Base-by-base conservation (phyloP, 306 rosid genomes). In the Malus sylvestris region DNA sequence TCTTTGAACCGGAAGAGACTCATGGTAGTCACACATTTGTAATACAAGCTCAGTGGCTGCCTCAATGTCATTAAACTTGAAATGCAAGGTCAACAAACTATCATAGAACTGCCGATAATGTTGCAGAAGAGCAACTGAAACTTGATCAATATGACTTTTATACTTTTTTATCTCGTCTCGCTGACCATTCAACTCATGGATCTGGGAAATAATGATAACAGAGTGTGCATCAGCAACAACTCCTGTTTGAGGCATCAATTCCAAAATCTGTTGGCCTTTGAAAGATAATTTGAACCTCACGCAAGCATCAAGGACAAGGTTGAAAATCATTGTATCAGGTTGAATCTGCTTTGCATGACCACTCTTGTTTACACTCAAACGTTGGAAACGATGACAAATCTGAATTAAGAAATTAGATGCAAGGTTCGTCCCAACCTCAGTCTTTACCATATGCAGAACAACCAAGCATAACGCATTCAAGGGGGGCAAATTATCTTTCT, bases 261-360 rank as follows among this genome's bases (percentile, higher is more conserved):
- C 96, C 72, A 87, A 72, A 2, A 91, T 59, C 69, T 73, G 68
- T 70, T 87, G 80, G 12, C 93, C 96, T 80, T 88, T 92, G 81
- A 92, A 76, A 76, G 86, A 83, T 59, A 86, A 82, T 44, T 85
- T 85, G 74, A 90, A 92, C 86, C 86, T 80, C 80, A 84, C 96
- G 75, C 98, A 94, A 62, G 95, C 92, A 81, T 89, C 90, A 74
- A 92, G 97, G 57, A 90, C 87, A 66, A 94, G 89, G 85, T 88
- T 92, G 87, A 92, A 90, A 51, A 92, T 73, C 89, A 82, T 58
- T 6, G 93, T 84, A 78, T 85, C 91, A 0, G 84, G 90, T 80
- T 86, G 87, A 58, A 87, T 64, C 71, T 1, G 10, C 72, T 78
- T 80, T 2, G 83, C 92, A 10, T 49, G 67, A 29, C 76, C 73